A percentile compares a stretch with the other conserved stretches of the same genome.
phyloP scores from a whole-genome alignment of 2,329 filamentous ascomycete species.

The Arthrobotrys musiformis region DNA sequence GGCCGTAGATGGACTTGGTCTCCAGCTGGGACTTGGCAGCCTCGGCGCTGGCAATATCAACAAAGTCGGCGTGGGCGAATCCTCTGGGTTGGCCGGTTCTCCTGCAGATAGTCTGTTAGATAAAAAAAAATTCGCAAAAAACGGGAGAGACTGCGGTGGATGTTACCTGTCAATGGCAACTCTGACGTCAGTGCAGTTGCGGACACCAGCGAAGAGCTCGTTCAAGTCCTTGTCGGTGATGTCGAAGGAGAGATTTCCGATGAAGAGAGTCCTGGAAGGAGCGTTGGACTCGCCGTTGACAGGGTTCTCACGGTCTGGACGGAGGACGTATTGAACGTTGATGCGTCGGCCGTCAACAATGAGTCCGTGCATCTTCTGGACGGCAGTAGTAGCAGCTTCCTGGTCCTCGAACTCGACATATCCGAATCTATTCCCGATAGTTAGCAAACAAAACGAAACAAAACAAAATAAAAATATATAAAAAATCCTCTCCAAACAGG shows the following conservation, averaged over 20 bases:
- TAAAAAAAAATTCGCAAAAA: neutral
- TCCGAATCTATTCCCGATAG: slow-evolving; percentile 68
- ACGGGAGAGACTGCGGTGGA: neutral
- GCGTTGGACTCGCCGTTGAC: slow-evolving; percentile 61
- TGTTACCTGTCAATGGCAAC: slow-evolving; percentile 76
- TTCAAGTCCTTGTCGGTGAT: slow-evolving; percentile 86
- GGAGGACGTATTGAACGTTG: slow-evolving; percentile 70
- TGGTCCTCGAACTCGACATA: slow-evolving; percentile 72
- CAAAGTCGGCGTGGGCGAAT: slow-evolving; percentile 85
- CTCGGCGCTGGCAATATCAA: slow-evolving; percentile 73
- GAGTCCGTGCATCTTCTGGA: slow-evolving; percentile 70
- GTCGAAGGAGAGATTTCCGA: slow-evolving; percentile 88
- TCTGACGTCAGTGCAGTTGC: slow-evolving; percentile 78
- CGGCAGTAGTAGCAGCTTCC: slow-evolving; percentile 69
- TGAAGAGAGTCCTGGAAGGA: slow-evolving; percentile 76
- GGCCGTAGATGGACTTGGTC: slow-evolving; percentile 72
- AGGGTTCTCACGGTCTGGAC: slow-evolving; percentile 57
- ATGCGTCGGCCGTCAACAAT: slow-evolving; percentile 74
- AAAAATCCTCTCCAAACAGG: neutral
- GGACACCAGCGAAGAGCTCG: slow-evolving; percentile 76
- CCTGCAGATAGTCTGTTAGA: slow-evolving; percentile 60
- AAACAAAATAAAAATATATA: too few relatives aligned
- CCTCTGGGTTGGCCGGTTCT: slow-evolving; percentile 82
- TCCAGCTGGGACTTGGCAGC: slow-evolving; percentile 70
- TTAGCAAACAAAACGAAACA: too few relatives aligned